Base-by-base conservation (phyloP, 1,284 basidiomycete species). In the Hemileia vastatrix region DNA sequence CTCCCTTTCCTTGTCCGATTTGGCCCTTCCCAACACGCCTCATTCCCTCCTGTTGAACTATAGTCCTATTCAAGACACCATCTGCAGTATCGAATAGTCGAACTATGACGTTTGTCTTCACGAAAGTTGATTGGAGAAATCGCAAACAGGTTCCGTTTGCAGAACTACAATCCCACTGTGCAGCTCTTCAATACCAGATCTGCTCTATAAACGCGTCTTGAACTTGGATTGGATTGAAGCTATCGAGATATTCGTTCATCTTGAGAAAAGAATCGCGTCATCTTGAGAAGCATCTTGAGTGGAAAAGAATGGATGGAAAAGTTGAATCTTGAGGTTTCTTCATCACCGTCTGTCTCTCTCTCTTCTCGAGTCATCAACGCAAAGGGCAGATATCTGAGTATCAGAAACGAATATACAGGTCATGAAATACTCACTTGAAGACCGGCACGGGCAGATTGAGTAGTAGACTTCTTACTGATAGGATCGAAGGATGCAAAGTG, bases 151-250 rank as follows among this genome's bases (percentile, higher is more conserved):
- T 32, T n/a, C 3, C n/a, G n/a, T n/a, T n/a, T n/a, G n/a, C n/a
- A n/a, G n/a, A 4, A 47, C 32, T 62, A 79, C 83, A 52, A 57
- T 88, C 89, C 81, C 90, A 87, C 9, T 91, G 79, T 6, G 89
- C 89, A 52, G 89, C 89, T 71, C 86, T 88, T 72, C 84, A 83
- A 73, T 87, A 89, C 67, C 88, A 79, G 1, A 88, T 90, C 66
- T 83, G 83, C 67, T 84, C 72, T 40, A 76, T 75, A 68, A 77
- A 78, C 50, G 76, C 67, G 70, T 77, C 77, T 43, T 72, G 71
- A 5, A 77, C 78, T 50, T n/a, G n/a, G n/a, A n/a, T n/a, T n/a
- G n/a, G n/a, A n/a, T n/a, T n/a, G n/a, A n/a, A n/a, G n/a, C n/a
- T n/a, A n/a, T n/a, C n/a, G n/a, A n/a, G n/a, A n/a, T n/a, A n/a